These are phyloP conservation scores for Spathaspora boniae DNA, from an alignment of 805 yeast species.

Conservation along the genomic window DNA sequence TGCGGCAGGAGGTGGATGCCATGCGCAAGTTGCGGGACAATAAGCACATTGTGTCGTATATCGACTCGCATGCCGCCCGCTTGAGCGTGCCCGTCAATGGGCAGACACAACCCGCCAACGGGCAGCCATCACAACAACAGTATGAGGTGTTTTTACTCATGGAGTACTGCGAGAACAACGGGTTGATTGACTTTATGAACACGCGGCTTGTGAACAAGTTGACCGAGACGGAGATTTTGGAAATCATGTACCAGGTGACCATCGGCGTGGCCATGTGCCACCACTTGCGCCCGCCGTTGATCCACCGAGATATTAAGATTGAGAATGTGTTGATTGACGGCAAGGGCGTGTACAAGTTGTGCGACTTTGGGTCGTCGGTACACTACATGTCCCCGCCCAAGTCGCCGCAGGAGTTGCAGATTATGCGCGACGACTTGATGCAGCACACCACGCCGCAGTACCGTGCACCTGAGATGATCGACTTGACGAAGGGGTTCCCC, in stretches of 20 bases:
- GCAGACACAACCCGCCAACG: conserved; percentile 12
- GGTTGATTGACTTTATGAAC: conserved; percentile 78
- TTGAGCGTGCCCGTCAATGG: conserved; percentile 23
- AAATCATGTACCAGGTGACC: conserved; percentile 65
- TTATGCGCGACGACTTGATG: conserved; percentile 64
- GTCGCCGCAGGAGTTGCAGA: conserved; percentile 55
- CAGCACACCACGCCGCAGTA: conserved; percentile 84
- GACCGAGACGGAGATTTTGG: conserved; percentile 63
- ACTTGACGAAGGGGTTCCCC: conserved; percentile 61
- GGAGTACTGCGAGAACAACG: conserved; percentile 77
- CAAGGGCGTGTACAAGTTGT: conserved; percentile 58
- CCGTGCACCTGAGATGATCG: conserved; percentile 82
- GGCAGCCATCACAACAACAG: conserved; percentile 37
- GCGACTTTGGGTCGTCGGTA: conserved; percentile 83
- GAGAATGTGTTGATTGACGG: conserved; percentile 71
- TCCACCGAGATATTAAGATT: conserved; percentile 79
- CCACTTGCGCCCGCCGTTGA: conserved; percentile 62
- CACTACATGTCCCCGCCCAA: conserved; percentile 61
- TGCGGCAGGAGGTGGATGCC: conserved; percentile 95
- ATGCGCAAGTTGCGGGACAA: conserved; percentile 86
- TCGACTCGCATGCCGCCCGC: conserved; percentile 92
- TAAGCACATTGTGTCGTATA: conserved; percentile 79
- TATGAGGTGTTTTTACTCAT: conserved; percentile 76
- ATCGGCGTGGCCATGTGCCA: conserved; percentile 80
- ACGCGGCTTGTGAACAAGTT: conserved; percentile 62